phyloP scores from a whole-genome alignment of 2,329 filamentous ascomycete genomes.

The Thielaviopsis ethacetica region DNA sequence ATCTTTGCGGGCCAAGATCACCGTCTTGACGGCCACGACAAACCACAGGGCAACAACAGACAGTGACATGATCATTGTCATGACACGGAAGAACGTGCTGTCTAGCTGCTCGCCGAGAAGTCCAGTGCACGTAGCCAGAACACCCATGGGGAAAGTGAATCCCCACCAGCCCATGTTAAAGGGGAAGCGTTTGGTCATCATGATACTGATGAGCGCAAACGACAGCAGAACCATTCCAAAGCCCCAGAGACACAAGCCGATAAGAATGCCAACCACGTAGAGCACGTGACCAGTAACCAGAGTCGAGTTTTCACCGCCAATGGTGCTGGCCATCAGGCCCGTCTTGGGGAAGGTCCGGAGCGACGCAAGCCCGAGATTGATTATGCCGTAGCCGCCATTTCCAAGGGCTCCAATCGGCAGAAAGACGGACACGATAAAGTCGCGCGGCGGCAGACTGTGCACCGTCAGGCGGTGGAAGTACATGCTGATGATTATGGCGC shows the following conservation, averaged over 20 bases:
- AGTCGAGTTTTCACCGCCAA: constrained; percentile 12
- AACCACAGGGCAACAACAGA: constrained; percentile 27
- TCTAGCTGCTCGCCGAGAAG: constrained; percentile 25
- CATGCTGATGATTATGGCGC: constrained; percentile 46
- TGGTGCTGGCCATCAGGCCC: constrained; percentile 15
- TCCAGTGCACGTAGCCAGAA: constrained; percentile 26
- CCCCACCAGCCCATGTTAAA: constrained; percentile 34
- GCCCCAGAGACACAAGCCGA: constrained; percentile 27
- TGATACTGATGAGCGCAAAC: constrained; percentile 26
- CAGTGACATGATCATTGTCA: constrained; percentile 24
- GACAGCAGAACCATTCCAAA: constrained; percentile 28
- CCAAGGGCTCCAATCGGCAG: constrained; percentile 51
- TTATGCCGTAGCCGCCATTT: constrained; percentile 46
- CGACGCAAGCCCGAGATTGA: constrained; percentile 34
- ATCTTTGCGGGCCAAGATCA: constrained; percentile 17
- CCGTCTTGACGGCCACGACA: constrained; percentile 24
- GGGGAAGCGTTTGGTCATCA: constrained; percentile 24
- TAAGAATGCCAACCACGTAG: constrained; percentile 40
- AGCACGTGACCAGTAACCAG: constrained; percentile 30
- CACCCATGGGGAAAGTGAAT: constrained; percentile 30
- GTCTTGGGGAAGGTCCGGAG: constrained; percentile 24
- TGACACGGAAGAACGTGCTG: constrained; percentile 27
- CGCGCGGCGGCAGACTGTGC: constrained; percentile 48
- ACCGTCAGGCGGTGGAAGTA: constrained; percentile 55
- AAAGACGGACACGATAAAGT: constrained; percentile 52